Conservation (phyloP, 1,284 basidiomycete genomes). For the Tylopilus sp. region DNA sequence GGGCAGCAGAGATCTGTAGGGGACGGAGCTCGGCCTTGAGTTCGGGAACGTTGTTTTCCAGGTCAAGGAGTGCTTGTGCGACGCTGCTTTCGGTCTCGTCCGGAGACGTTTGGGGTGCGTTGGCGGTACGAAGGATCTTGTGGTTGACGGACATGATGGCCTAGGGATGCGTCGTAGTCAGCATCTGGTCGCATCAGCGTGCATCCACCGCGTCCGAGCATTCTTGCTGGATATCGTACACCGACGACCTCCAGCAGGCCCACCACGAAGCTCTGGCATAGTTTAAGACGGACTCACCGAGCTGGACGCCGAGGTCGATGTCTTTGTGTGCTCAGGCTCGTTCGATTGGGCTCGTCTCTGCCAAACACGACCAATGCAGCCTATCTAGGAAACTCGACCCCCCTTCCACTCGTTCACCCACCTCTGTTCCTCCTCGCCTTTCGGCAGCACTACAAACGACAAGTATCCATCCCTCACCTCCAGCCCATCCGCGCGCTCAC, state of each 20-base stretch:
- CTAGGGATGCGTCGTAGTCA: slow-evolving; percentile 39
- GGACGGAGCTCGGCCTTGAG: slow-evolving; percentile 95
- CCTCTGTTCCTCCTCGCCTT: slow-evolving; percentile 74
- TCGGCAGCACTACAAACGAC: slow-evolving; percentile 82
- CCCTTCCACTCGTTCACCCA: slow-evolving; percentile 72
- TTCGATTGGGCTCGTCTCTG: slow-evolving; percentile 5
- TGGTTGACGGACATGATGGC: slow-evolving; percentile 66
- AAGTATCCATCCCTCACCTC: slow-evolving; percentile 85
- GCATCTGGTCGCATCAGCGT: slow-evolving; percentile 37
- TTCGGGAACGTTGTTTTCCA: slow-evolving; percentile 97
- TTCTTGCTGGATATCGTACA: slow-evolving; percentile 21
- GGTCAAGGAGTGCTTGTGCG: slow-evolving; percentile 95
- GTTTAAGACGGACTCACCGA: slow-evolving; percentile 42
- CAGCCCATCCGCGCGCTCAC: slow-evolving; percentile 71
- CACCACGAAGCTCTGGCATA: slow-evolving; percentile 11
- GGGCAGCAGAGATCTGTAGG: slow-evolving; percentile 96
- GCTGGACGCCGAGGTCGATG: slow-evolving; percentile 43
- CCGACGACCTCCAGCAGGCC: slow-evolving; percentile 8
- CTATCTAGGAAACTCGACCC: slow-evolving; percentile 15
- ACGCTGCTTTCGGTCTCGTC: slow-evolving; percentile 92
- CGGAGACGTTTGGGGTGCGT: slow-evolving; percentile 86
- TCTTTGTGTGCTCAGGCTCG: slow-evolving; percentile 17
- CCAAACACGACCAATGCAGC: slow-evolving; percentile 34
- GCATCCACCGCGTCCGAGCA: slow-evolving; percentile 47
- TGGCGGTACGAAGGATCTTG: slow-evolving; percentile 96